Conservation (phyloP, 208 protist genomes). For the Crithidia fasciculata region DNA sequence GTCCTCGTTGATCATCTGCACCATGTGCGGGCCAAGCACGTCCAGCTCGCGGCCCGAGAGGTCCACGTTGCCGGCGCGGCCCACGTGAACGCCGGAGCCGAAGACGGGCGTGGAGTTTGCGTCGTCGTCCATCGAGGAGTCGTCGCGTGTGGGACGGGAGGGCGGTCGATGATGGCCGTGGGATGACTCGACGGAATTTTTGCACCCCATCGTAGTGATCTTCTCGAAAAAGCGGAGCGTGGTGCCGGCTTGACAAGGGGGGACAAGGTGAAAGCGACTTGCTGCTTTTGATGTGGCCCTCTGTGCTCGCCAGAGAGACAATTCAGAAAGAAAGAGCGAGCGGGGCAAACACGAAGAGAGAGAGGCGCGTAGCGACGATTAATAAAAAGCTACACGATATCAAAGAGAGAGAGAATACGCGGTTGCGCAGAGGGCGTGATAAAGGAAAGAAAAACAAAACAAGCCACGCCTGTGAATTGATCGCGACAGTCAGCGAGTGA, state of each 20-base stretch:
- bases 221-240: slow-evolving; percentile 5
- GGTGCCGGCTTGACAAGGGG: background rate
- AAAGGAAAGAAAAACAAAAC: no score
- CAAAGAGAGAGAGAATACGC: no score
- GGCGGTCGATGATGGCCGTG: background rate
- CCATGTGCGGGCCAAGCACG: slow-evolving; percentile 57
- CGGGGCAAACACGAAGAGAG: no score
- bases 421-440: no score
- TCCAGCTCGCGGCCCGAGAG: slow-evolving; percentile 71
- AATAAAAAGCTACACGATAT: no score
- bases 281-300: no score
- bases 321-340: no score
- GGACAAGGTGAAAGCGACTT: background rate
- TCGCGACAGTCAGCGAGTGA: no score
- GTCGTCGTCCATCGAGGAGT: slow-evolving; percentile 25
- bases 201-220: slow-evolving; percentile 34
- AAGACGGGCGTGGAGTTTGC: slow-evolving; percentile 43
- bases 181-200: slow-evolving; percentile 18
- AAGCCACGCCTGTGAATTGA: no score
- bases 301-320: no score
- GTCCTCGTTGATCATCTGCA: slow-evolving; percentile 73
- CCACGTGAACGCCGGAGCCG: slow-evolving; percentile 82
- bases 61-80: slow-evolving; percentile 82
- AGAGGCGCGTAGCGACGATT: no score
- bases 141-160: slow-evolving; percentile 9